phyloP scores from a whole-genome alignment of 768 basidiomycete species.

The Epithele typhae region DNA sequence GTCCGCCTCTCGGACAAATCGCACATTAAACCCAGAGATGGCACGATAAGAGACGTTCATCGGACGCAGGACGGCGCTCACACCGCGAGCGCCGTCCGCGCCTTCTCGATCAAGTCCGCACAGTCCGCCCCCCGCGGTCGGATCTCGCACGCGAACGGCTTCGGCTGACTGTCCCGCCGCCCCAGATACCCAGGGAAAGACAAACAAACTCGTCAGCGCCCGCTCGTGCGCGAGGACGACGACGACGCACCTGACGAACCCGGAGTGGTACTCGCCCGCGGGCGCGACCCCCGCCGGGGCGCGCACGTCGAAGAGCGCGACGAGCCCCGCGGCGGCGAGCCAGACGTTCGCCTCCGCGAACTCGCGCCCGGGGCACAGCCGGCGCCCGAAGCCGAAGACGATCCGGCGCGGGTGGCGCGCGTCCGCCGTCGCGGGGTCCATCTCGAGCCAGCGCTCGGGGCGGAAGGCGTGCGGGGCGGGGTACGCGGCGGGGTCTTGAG shows the following conservation, averaged over 20 bases:
- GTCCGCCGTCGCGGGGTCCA: conserved; percentile 27
- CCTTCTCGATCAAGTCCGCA: conserved; percentile 15
- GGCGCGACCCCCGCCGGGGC: conserved; percentile 35
- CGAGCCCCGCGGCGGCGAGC: conserved; percentile 39
- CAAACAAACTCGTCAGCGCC: too few relatives aligned
- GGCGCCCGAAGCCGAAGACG: conserved; percentile 54
- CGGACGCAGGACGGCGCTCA: neutral
- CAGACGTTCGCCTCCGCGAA: conserved; percentile 47
- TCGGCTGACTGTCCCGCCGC: conserved; percentile 54
- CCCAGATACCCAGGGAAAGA: too few relatives aligned
- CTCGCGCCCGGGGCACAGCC: conserved; percentile 52
- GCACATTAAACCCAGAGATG: too few relatives aligned
- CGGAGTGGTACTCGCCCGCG: conserved; percentile 33
- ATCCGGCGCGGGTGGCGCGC: conserved; percentile 39
- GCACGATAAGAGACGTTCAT: too few relatives aligned
- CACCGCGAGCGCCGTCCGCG: conserved; percentile 5
- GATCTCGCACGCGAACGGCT: conserved; percentile 45
- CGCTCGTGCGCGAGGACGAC: neutral
- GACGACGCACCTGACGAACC: conserved; percentile 41
- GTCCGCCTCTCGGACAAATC: too few relatives aligned
- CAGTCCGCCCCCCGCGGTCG: conserved; percentile 32
- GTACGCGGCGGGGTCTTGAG: conserved; percentile 27
- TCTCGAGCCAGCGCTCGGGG: conserved; percentile 46
- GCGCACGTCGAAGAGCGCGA: conserved; percentile 42
- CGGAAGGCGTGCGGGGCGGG: conserved; percentile 41